These are phyloP conservation scores for Trematosphaeria pertusa DNA, from an alignment of 2,329 filamentous ascomycete species.

Conservation along the genomic window DNA sequence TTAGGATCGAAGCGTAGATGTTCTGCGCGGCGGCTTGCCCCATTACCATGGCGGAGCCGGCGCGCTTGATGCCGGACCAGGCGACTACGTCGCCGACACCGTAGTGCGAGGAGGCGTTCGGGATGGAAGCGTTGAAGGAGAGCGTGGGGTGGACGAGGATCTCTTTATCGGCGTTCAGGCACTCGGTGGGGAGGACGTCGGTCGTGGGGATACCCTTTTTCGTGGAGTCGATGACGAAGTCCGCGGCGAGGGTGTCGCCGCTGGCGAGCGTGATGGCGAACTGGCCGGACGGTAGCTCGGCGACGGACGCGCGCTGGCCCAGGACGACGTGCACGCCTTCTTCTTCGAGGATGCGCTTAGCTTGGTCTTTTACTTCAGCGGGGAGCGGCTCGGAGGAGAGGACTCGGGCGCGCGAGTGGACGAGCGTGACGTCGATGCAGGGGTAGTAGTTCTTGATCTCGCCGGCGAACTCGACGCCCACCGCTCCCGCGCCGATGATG, in stretches of 20 bases:
- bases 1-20: slow-evolving; percentile 44
- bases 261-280: slow-evolving; percentile 55
- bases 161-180: slow-evolving; percentile 69
- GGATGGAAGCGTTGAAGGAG: slow-evolving; percentile 60
- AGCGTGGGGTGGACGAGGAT: slow-evolving; percentile 66
- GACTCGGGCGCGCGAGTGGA: slow-evolving; percentile 74
- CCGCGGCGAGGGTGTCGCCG: slow-evolving; percentile 60
- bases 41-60: slow-evolving; percentile 77
- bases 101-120: slow-evolving; percentile 69
- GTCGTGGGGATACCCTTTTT: slow-evolving; percentile 69
- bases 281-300: slow-evolving; percentile 36
- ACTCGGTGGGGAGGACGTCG: slow-evolving; percentile 64
- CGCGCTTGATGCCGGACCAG: slow-evolving; percentile 83
- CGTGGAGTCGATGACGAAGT: slow-evolving; percentile 73
- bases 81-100: slow-evolving; percentile 72
- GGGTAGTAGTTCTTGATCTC: slow-evolving; percentile 76
- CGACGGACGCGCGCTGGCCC: slow-evolving; percentile 62
- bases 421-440: slow-evolving; percentile 70
- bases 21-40: slow-evolving; percentile 72
- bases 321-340: slow-evolving; percentile 71
- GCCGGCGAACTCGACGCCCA: slow-evolving; percentile 82
- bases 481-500: slow-evolving; percentile 79
- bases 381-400: slow-evolving; percentile 77
- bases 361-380: slow-evolving; percentile 70
- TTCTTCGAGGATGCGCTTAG: slow-evolving; percentile 65